Conservation (phyloP, 768 basidiomycete species). For the Neoboletus magnificus region DNA sequence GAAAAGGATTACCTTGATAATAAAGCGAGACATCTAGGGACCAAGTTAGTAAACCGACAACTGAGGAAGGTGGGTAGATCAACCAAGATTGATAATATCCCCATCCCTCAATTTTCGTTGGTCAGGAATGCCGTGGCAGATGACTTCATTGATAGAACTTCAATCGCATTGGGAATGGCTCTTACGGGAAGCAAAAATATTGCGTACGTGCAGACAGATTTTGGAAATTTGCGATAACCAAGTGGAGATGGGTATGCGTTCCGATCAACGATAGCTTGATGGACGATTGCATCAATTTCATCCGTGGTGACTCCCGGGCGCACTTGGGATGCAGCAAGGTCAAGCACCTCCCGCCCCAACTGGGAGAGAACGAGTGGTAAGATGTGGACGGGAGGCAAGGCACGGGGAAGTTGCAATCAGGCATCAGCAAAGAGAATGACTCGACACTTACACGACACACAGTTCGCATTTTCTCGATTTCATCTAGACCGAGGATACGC, state of each 20-base stretch:
- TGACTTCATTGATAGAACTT: constrained; percentile 91
- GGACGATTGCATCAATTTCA: constrained; percentile 90
- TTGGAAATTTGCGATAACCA: constrained; percentile 88
- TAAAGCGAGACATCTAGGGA: constrained; percentile 72
- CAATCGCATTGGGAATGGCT: constrained; percentile 1
- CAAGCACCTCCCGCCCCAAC: constrained; percentile 91
- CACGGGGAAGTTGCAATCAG: not conserved
- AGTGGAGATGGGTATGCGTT: constrained; percentile 93
- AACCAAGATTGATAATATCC: constrained; percentile 94
- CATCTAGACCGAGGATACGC: constrained; percentile 61
- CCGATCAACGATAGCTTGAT: constrained; percentile 86
- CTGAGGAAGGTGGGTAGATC: constrained; percentile 18
- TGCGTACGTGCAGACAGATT: constrained; percentile 92
- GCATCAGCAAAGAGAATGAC: not conserved
- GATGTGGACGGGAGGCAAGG: not conserved
- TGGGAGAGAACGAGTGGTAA: constrained; percentile 29
- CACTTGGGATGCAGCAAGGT: constrained; percentile 82
- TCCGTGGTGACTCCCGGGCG: constrained; percentile 94
- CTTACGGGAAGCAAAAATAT: constrained; percentile 15
- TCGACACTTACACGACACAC: constrained; percentile 70
- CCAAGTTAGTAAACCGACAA: constrained; percentile 16
- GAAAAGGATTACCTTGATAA: constrained; percentile 55
- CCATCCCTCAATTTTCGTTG: constrained; percentile 80
- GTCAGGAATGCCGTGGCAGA: constrained; percentile 97
- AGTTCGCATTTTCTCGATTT: constrained; percentile 86